Evolutionary conservation across 2,329 filamentous ascomycete species (phyloP), one percentile per base, ranked within the genome.

Genomic region (Aureobasidium sp.): DNA sequence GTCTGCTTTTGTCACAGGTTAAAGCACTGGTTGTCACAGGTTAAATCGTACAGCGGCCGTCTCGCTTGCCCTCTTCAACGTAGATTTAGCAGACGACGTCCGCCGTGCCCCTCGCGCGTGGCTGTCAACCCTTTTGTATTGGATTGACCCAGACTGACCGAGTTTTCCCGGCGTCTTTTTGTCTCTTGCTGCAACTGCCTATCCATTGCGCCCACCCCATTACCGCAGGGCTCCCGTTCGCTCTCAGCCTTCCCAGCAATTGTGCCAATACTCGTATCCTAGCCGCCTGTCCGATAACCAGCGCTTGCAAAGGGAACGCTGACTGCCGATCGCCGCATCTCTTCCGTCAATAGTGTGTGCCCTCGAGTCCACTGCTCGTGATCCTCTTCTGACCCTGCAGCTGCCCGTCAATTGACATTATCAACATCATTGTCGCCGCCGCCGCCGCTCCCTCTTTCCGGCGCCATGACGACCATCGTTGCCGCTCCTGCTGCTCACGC

Each of bases 381-480:
- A 45, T 37, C 60, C 42, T 27, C 41, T 55, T 55, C 60, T 53
- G 34, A 48, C 49, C 60, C 60, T 62, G 60, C 49, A 55, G 49
- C 41, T 45, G 58, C 58, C 57, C 57, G 45, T 27, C 57, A 41
- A 53, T 52, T 39, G 20, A 36, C 58, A 61, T 20, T 47, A 36
- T 44, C 36, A 36, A 12, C 42, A 49, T 44, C 44, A n/a, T 60
- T 34, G n/a, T 37, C 57, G 31, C 7, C 36, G 45, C 20, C 36
- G 45, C 20, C 57, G 52, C 41, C 41, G 29, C 48, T 20, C 22
- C 34, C 39, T 20, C 31, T 17, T 11, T 22, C 39, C 36, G 36
- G 52, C 61, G 71, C 69, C 70, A 80, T 80, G 78, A 77, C 77
- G 63, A 77, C 78, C 68, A 75, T 75, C 65, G 72, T 79, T 71